Conservation (phyloP, 2,329 filamentous ascomycete species). For the Arthroderma uncinatum region DNA sequence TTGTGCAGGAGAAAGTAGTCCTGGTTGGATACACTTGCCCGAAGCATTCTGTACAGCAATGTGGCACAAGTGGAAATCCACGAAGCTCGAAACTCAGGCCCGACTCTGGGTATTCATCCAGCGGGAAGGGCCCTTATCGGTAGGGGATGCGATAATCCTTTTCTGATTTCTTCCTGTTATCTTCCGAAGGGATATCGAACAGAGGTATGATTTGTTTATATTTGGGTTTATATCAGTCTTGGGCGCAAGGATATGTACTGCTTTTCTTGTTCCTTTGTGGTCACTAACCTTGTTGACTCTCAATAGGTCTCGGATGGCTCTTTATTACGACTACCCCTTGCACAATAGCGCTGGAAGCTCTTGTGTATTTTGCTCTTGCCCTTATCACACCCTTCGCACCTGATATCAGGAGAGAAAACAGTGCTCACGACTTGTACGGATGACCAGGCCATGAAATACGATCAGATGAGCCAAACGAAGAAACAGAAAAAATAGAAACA, state of each 20-base stretch:
- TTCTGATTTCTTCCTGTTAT: not conserved
- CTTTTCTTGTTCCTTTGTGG: not conserved
- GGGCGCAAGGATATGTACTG: not conserved
- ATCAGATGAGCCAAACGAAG: not conserved
- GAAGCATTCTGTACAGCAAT: slow-evolving; percentile 34
- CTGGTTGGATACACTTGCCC: slow-evolving; percentile 72
- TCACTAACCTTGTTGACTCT: not conserved
- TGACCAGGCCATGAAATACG: not conserved
- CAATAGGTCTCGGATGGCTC: not conserved
- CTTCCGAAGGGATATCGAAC: not conserved
- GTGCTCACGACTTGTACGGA: not conserved
- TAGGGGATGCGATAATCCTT: slow-evolving; percentile 4
- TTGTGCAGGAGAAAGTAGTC: slow-evolving; percentile 61
- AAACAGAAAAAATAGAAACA: not conserved
- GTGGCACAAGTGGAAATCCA: slow-evolving; percentile 13
- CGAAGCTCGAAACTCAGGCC: slow-evolving; percentile 15
- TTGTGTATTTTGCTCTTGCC: slow-evolving; percentile 4
- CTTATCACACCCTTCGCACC: not conserved
- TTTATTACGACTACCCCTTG: not conserved
- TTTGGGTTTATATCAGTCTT: not conserved
- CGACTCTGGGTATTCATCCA: slow-evolving; percentile 26
- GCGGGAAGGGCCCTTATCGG: slow-evolving; percentile 17
- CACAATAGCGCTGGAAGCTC: slow-evolving; percentile 3
- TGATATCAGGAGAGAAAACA: not conserved
- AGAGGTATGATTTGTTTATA: slow-evolving; percentile 1